phyloP scores from a whole-genome alignment of 306 rosid genomes.

The Cicer pinnatifidum region DNA sequence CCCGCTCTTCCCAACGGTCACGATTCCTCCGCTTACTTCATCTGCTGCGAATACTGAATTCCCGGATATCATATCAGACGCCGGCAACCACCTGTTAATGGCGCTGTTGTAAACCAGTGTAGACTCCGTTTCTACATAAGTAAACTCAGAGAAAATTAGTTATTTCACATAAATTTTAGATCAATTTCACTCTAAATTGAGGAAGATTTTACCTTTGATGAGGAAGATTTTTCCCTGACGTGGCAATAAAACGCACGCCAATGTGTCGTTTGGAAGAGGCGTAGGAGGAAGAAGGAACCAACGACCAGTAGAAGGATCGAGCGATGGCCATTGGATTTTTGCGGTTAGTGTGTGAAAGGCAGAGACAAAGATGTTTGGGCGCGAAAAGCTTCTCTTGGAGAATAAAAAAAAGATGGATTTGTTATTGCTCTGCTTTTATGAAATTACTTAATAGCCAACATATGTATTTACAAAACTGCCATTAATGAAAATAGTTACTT shows the following conservation, averaged over 20 bases:
- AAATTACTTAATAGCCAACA: no score
- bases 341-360: constrained; percentile 52
- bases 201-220: constrained; percentile 37
- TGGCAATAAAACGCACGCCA: constrained; percentile 55
- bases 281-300: constrained; percentile 65
- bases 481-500: no score
- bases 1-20: constrained; percentile 47
- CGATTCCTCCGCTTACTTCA: constrained; percentile 46
- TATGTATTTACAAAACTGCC: no score
- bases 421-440: constrained; percentile 61
- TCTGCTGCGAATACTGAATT: constrained; percentile 47
- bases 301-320: constrained; percentile 64
- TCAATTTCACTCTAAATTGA: no score
- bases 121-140: background rate
- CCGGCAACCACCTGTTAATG: constrained; percentile 57
- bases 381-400: constrained; percentile 44
- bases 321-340: constrained; percentile 61
- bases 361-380: constrained; percentile 58
- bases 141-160: no score
- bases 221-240: constrained; percentile 62
- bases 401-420: constrained; percentile 47
- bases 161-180: no score
- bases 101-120: constrained; percentile 50
- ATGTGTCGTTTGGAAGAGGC: constrained; percentile 42
- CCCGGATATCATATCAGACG: constrained; percentile 14